Percentiles rank a stretch among this genome's conserved stretches.
Conservation (phyloP, 1,139 yeast genomes). For the Casaregolazyma suthepensis region DNA sequence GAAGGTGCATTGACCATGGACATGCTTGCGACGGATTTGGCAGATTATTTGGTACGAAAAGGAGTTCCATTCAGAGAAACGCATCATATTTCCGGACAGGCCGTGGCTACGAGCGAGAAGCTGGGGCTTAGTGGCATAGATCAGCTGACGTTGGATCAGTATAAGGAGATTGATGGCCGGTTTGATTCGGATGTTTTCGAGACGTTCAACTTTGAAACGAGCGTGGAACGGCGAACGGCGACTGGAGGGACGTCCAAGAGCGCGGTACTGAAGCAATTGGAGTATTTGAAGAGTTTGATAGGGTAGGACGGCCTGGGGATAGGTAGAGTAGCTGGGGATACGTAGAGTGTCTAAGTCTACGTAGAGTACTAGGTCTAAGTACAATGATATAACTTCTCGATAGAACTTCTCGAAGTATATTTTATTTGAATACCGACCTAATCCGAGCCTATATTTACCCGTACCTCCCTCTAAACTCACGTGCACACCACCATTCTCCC, state of each 20-base stretch:
- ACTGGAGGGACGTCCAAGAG: conserved; percentile 94
- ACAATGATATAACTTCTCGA: no score
- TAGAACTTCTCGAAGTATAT: no score
- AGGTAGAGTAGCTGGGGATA: no score
- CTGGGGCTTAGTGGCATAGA: conserved; percentile 70
- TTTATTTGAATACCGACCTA: no score
- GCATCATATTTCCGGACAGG: conserved; percentile 96
- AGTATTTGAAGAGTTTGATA: conserved; percentile 21
- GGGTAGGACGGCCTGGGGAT: not conserved
- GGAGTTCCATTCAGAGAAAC: conserved; percentile 99
- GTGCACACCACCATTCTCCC: not conserved
- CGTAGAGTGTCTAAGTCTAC: no score
- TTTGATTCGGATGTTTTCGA: conserved; percentile 75
- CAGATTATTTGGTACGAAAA: conserved; percentile 93
- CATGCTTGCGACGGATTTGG: conserved; percentile 97
- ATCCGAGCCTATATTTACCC: no score
- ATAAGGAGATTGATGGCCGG: conserved; percentile 68
- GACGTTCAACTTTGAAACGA: conserved; percentile 82
- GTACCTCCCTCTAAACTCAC: not conserved
- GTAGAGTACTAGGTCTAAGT: no score
- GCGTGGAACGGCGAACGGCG: conserved; percentile 95
- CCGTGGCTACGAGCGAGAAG: conserved; percentile 87
- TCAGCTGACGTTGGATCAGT: conserved; percentile 68
- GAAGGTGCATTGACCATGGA: conserved; percentile 89
- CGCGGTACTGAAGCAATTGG: conserved; percentile 76